phyloP scores from a whole-genome alignment of 148 eudicot genomes.

The Vaccinium macrocarpon region DNA sequence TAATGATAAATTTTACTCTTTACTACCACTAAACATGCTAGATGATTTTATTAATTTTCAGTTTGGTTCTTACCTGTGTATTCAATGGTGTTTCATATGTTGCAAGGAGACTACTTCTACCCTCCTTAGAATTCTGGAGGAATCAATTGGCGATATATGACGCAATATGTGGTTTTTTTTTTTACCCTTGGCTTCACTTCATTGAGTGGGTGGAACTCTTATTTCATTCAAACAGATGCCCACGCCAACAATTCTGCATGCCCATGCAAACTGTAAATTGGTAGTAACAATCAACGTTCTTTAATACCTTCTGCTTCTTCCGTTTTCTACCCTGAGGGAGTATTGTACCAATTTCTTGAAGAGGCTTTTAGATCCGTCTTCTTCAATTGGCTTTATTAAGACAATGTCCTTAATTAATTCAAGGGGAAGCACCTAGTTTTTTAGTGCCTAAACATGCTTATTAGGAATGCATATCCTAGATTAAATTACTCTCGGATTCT shows the following conservation, averaged over 20 bases:
- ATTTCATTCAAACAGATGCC: not conserved
- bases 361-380: constrained; percentile 3
- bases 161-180: constrained; percentile 26
- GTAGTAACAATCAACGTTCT: not conserved
- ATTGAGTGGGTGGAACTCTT: constrained; percentile 1
- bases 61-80: not conserved
- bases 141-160: constrained; percentile 38
- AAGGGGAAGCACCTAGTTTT: not conserved
- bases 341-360: not conserved
- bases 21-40: not conserved
- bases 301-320: not conserved
- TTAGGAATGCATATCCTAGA: not conserved
- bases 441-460: not conserved
- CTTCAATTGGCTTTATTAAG: not conserved
- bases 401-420: not conserved
- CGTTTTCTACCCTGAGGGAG: not conserved
- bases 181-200: not conserved
- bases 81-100: constrained; percentile 10
- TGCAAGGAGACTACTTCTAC: constrained; percentile 47
- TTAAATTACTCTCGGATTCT: not conserved
- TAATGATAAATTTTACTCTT: not conserved
- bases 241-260: not conserved
- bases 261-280: not conserved
- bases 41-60: not conserved
- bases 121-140: constrained; percentile 47